A percentile compares a stretch with the other conserved stretches of the same genome.
Conservation (phyloP, 805 yeast genomes). For the Saccharomycopsis sp. region DNA sequence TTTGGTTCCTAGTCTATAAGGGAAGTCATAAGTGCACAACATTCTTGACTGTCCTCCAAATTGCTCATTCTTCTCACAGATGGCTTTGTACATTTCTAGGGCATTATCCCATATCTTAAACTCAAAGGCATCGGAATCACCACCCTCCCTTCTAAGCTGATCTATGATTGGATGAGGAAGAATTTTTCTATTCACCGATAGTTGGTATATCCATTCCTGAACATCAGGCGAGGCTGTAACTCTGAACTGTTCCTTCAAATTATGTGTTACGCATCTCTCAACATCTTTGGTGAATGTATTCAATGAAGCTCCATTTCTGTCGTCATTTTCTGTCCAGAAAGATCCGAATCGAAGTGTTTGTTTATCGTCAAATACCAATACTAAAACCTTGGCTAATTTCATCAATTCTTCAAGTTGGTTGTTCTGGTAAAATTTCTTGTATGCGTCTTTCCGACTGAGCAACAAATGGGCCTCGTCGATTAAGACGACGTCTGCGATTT, state of each 20-base stretch:
- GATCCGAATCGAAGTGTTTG: conserved; percentile 43
- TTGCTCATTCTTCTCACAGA: conserved; percentile 28
- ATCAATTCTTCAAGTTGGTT: conserved; percentile 38
- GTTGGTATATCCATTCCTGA: conserved; percentile 34
- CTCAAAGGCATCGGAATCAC: conserved; percentile 24
- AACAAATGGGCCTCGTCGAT: conserved; percentile 43
- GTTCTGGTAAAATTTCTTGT: conserved; percentile 37
- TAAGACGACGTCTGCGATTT: conserved; percentile 33
- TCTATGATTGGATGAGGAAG: conserved; percentile 30
- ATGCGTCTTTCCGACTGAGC: conserved; percentile 39
- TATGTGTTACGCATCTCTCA: conserved; percentile 22
- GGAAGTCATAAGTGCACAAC: conserved; percentile 41
- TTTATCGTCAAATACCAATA: conserved; percentile 41
- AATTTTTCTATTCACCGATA: conserved; percentile 32
- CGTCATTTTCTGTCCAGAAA: conserved; percentile 33
- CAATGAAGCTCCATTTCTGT: conserved; percentile 34
- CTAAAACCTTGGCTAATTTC: conserved; percentile 32
- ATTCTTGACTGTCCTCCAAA: conserved; percentile 37
- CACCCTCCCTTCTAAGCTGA: background rate
- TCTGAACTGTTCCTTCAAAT: conserved; percentile 36
- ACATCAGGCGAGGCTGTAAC: conserved; percentile 36
- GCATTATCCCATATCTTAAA: conserved; percentile 37
- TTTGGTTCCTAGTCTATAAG: conserved; percentile 38
- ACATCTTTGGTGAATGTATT: conserved; percentile 15
- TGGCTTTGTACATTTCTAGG: conserved; percentile 34